Conservation (phyloP, 352 stramenopile species). For the Globisporangium rhizosaccharum region DNA sequence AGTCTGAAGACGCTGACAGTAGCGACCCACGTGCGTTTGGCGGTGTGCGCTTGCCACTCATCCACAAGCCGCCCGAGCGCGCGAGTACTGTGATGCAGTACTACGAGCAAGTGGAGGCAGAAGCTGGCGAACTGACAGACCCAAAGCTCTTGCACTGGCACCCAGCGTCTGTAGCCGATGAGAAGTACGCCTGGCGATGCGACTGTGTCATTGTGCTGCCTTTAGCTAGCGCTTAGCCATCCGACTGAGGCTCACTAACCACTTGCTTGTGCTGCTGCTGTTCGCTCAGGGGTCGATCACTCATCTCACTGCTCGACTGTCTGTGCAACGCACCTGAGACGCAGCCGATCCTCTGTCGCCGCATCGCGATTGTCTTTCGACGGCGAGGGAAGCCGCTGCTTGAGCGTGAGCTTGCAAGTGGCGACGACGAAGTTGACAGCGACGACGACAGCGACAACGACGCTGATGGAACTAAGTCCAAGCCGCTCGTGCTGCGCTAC, state of each 20-base stretch:
- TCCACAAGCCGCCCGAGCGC: slow-evolving; percentile 4
- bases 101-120: slow-evolving; percentile 15
- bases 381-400: slow-evolving; percentile 17
- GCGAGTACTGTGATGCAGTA: slow-evolving; percentile 14
- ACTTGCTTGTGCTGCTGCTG: neutral
- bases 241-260: too few relatives aligned
- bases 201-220: too few relatives aligned
- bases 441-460: slow-evolving; percentile 2
- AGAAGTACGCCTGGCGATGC: slow-evolving; percentile 15
- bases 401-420: slow-evolving; percentile 5
- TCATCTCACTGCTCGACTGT: slow-evolving; percentile 42
- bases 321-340: slow-evolving; percentile 47
- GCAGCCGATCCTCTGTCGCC: slow-evolving; percentile 47
- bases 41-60: slow-evolving; percentile 10
- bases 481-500: slow-evolving; percentile 18
- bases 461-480: neutral
- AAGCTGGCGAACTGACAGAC: slow-evolving; percentile 23
- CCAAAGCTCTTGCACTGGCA: slow-evolving; percentile 53
- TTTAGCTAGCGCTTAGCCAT: too few relatives aligned
- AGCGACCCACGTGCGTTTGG: slow-evolving; percentile 4
- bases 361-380: slow-evolving; percentile 45
- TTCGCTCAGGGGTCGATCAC: slow-evolving; percentile 23
- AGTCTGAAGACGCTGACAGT: neutral
- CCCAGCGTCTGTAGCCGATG: slow-evolving; percentile 32
- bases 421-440: neutral